Conservation (phyloP, 352 stramenopile genomes). For the Pythium sp. region DNA sequence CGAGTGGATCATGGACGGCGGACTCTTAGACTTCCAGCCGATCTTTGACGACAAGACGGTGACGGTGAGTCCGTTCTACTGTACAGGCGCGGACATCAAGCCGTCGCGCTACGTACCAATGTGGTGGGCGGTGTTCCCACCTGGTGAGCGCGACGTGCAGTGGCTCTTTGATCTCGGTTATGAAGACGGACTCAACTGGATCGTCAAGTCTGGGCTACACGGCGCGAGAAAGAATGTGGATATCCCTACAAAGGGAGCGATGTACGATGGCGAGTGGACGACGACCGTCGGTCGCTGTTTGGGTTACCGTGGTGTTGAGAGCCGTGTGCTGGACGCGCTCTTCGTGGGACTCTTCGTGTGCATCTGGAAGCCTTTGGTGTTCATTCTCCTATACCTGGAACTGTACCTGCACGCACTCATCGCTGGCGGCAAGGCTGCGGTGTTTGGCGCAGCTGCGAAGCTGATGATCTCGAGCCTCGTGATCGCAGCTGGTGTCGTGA, state of each 20-base stretch:
- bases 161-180: slow-evolving; percentile 88
- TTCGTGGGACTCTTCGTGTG: slow-evolving; percentile 75
- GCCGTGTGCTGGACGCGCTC: slow-evolving; percentile 62
- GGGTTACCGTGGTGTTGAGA: slow-evolving; percentile 71
- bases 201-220: slow-evolving; percentile 40
- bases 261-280: slow-evolving; percentile 57
- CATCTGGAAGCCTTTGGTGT: slow-evolving; percentile 76
- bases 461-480: slow-evolving; percentile 61
- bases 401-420: slow-evolving; percentile 72
- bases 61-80: slow-evolving; percentile 86
- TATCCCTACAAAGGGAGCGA: slow-evolving; percentile 53
- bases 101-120: slow-evolving; percentile 88
- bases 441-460: slow-evolving; percentile 69
- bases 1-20: slow-evolving; percentile 88
- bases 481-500: slow-evolving; percentile 41
- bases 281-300: slow-evolving; percentile 75
- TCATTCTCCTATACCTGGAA: slow-evolving; percentile 79
- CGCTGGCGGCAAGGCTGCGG: slow-evolving; percentile 59
- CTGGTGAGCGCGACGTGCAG: slow-evolving; percentile 59
- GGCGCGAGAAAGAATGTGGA: slow-evolving; percentile 30
- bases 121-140: slow-evolving; percentile 82
- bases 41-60: slow-evolving; percentile 69
- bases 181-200: slow-evolving; percentile 72
- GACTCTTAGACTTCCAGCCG: slow-evolving; percentile 81
- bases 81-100: slow-evolving; percentile 85